A percentile compares a stretch with the other conserved stretches of the same genome.
Evolutionary conservation across 2,329 filamentous ascomycete species (phyloP).

Genomic region (Aureobasidium sp.): DNA sequence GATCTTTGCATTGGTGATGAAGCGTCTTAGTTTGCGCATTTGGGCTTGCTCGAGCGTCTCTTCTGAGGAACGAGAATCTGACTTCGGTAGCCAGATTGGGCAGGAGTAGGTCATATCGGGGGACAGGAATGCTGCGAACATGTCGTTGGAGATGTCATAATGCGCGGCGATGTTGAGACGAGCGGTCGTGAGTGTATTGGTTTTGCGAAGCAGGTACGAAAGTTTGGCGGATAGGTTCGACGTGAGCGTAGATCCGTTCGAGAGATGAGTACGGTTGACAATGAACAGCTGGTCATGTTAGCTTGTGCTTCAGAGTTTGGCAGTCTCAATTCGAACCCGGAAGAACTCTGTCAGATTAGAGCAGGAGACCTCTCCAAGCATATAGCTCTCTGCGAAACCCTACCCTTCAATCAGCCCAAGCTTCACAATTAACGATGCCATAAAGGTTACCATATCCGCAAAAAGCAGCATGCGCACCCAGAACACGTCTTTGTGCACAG

Average conservation of each 20-base stretch:
- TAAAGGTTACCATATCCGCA: conserved; percentile 53
- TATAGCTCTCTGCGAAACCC: conserved; percentile 66
- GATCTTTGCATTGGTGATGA: conserved; percentile 59
- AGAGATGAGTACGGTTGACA: conserved; percentile 55
- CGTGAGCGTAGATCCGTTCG: conserved; percentile 57
- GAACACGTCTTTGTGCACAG: conserved; percentile 59
- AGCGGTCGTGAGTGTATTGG: conserved; percentile 45
- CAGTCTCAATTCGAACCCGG: conserved; percentile 22
- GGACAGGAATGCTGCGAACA: conserved; percentile 67
- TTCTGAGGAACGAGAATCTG: conserved; percentile 34
- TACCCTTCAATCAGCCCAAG: background rate
- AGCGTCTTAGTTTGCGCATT: conserved; percentile 57
- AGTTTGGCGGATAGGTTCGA: conserved; percentile 54
- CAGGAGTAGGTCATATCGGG: conserved; percentile 74
- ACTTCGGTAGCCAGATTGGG: conserved; percentile 54
- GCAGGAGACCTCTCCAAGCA: conserved; percentile 64
- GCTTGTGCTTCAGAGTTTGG: background rate
- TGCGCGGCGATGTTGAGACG: conserved; percentile 63
- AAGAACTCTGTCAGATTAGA: conserved; percentile 62
- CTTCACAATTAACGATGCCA: conserved; percentile 10
- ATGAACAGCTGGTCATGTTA: conserved; percentile 55
- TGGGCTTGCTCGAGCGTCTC: conserved; percentile 61
- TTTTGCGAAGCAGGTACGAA: conserved; percentile 45
- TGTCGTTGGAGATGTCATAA: conserved; percentile 69
- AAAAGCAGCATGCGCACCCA: conserved; percentile 64